These are phyloP conservation scores for Amaranthus tricolor DNA, from an alignment of 179 eudicot genomes.

Conservation along the genomic window DNA sequence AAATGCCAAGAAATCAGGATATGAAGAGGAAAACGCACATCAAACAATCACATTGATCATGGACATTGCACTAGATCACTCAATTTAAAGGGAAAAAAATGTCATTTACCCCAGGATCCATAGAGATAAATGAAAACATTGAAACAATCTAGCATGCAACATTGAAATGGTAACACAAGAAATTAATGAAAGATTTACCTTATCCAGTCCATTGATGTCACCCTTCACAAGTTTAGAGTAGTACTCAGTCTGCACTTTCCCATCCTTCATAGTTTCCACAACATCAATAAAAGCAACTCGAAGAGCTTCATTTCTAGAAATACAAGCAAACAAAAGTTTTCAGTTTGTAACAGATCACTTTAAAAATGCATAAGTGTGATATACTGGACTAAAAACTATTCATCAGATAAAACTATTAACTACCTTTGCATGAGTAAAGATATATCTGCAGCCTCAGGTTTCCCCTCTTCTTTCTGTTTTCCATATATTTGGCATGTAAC, in stretches of 20 bases:
- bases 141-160: not conserved
- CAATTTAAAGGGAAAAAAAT: not conserved
- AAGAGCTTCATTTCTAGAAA: constrained; percentile 87
- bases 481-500: constrained; percentile 99
- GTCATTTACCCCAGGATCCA: not conserved
- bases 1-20: no score
- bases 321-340: constrained; percentile 6
- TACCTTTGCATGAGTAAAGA: constrained; percentile 95
- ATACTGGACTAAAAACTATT: not conserved
- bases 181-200: constrained; percentile 41
- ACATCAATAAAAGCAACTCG: constrained; percentile 91
- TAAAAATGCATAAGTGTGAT: constrained; percentile 1
- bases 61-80: not conserved
- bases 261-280: constrained; percentile 87
- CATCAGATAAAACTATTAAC: not conserved
- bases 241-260: constrained; percentile 76
- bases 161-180: not conserved
- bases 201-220: constrained; percentile 91
- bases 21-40: no score
- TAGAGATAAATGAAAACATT: not conserved
- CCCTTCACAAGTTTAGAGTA: constrained; percentile 95
- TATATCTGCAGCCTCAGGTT: constrained; percentile 96
- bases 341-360: not conserved
- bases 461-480: constrained; percentile 94
- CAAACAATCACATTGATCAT: no score